phyloP scores from a whole-genome alignment of 2,329 filamentous ascomycete species.

The Phialemoniopsis sp. region DNA sequence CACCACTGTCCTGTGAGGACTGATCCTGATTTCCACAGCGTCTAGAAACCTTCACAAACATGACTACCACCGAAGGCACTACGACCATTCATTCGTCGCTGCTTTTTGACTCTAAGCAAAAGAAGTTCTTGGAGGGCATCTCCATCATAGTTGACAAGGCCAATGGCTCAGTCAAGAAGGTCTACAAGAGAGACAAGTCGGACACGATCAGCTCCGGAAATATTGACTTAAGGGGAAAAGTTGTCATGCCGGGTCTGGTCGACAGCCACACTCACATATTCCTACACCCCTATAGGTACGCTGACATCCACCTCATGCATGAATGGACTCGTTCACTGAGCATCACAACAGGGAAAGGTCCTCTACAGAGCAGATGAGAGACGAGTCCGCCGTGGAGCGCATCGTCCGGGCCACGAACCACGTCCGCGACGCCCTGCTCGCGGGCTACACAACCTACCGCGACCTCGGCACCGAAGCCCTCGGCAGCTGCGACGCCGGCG shows the following conservation, averaged over 20 bases:
- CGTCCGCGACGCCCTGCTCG: conserved; percentile 43
- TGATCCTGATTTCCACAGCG: too few species aligned
- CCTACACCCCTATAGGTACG: conserved; percentile 40
- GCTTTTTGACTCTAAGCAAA: conserved; percentile 42
- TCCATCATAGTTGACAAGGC: conserved; percentile 33
- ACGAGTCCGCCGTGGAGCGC: conserved; percentile 52
- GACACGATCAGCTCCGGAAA: conserved; percentile 21
- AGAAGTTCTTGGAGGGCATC: conserved; percentile 30
- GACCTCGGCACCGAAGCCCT: conserved; percentile 50
- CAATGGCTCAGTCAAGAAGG: conserved; percentile 31
- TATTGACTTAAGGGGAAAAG: conserved; percentile 47
- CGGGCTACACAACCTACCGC: conserved; percentile 55
- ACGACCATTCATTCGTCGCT: conserved; percentile 37
- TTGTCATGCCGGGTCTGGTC: conserved; percentile 47
- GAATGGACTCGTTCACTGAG: conserved; percentile 5
- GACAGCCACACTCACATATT: conserved; percentile 55
- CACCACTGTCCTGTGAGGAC: too few species aligned
- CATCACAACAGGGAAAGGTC: conserved; percentile 26
- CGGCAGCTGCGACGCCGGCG: conserved; percentile 36
- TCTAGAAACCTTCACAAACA: too few species aligned
- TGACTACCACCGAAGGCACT: too few species aligned
- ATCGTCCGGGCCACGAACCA: conserved; percentile 50
- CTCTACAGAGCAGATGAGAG: conserved; percentile 45
- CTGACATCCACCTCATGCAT: conserved; percentile 21
- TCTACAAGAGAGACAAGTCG: conserved; percentile 21